Base-by-base conservation (phyloP, 2,329 filamentous ascomycete species). In the Orbilia brochopaga region DNA sequence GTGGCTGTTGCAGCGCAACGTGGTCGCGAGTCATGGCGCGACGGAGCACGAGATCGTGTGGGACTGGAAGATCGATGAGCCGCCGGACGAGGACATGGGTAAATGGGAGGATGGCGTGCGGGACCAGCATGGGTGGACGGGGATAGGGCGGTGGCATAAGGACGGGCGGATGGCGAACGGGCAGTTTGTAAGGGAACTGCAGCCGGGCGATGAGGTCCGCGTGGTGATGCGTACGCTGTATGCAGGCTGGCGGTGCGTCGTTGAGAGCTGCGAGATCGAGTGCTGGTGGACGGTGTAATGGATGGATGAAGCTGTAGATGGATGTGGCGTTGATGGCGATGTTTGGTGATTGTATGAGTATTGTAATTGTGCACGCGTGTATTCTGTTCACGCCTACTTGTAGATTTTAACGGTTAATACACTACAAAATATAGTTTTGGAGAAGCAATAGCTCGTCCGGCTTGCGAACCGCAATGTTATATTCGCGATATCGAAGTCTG, bases 181-280 rank as follows among this genome's bases (percentile, higher is more conserved):
- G 2, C 19, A 23, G 1, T 61, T 61, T 15, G 32, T 61, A 1
- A 37, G 58, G n/a, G 48, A 61, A 23, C 58, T 61, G 8, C 19
- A 17, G 7, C 46, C 37, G 5, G 58, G 58, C 1, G 58, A 53
- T 17, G 58, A 61, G 21, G 2, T 61, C 2, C 24, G 23, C 2
- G 48, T 61, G 1, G 58, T 53, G 1, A 53, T 61, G 48, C 37
- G 48, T 7, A n/a, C 58, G 27, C 15, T 24, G 27, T 17, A 40
- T 23, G 19, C 24, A 21, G 63, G 13, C 54, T 63, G 67, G 63
- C 62, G 59, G 63, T 74, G 60, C 66, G 13, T 8, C n/a, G 30
- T 57, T 30, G 24, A 54, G 42, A 21, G 48, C 61, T 74, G 74
- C 62, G 69, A 73, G 35, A 65, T 55, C 15, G 60, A 74, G 53